Evolutionary conservation across 495 filamentous ascomycete species (phyloP).

Genomic region (Penicillium herquei): DNA sequence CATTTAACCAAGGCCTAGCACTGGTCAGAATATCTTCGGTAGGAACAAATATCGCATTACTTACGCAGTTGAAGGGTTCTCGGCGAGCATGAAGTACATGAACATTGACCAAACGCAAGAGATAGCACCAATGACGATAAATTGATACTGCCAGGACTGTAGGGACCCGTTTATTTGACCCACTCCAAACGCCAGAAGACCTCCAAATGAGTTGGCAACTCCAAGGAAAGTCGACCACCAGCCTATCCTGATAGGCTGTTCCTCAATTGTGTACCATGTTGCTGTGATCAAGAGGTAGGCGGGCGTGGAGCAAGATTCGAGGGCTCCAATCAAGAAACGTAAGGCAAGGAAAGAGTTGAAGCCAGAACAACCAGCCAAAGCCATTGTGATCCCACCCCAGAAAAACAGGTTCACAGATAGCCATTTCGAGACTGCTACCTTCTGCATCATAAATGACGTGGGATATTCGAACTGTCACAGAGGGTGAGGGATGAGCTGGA

Average conservation of each 20-base stretch:
- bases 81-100: constrained; percentile 32
- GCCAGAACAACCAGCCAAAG: constrained; percentile 1
- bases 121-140: constrained; percentile 35
- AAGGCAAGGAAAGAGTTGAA: constrained; percentile 2
- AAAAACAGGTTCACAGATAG: constrained; percentile 4
- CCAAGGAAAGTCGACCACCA: constrained; percentile 25
- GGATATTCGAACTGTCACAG: constrained; percentile 9
- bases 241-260: constrained; percentile 30
- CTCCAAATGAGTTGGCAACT: constrained; percentile 12
- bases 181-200: constrained; percentile 16
- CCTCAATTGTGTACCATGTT: constrained; percentile 30
- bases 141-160: constrained; percentile 41
- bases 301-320: constrained; percentile 27
- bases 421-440: constrained; percentile 6
- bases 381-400: constrained; percentile 9
- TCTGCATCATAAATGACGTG: constrained; percentile 8
- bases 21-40: not conserved
- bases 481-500: not conserved
- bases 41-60: not conserved
- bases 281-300: constrained; percentile 30
- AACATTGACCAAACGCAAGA: constrained; percentile 32
- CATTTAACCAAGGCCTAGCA: constrained; percentile 2
- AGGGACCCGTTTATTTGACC: constrained; percentile 7
- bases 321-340: constrained; percentile 24
- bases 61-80: constrained; percentile 4